Conservation (phyloP, 2,329 filamentous ascomycete genomes). For the Grosmannia serpens region DNA sequence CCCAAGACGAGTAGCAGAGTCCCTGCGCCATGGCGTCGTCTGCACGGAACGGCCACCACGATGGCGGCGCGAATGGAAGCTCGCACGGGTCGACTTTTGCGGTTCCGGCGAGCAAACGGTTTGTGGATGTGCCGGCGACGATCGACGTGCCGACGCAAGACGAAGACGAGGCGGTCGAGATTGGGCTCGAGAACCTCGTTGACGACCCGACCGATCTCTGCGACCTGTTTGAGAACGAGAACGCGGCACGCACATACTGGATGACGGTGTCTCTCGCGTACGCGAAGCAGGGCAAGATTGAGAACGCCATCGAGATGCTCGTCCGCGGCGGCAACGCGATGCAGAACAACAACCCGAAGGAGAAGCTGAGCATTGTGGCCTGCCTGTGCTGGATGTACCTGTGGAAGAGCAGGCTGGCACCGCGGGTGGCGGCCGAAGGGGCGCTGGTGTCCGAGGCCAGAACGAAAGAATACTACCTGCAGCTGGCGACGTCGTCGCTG, state of each 20-base stretch:
- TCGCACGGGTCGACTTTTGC: slow-evolving; percentile 13
- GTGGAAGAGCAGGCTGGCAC: slow-evolving; percentile 75
- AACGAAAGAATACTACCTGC: slow-evolving; percentile 88
- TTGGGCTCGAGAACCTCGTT: slow-evolving; percentile 79
- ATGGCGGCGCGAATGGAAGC: slow-evolving; percentile 28
- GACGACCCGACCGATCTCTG: slow-evolving; percentile 94
- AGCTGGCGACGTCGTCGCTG: slow-evolving; percentile 77
- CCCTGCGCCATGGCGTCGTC: slow-evolving; percentile 24
- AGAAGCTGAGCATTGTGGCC: slow-evolving; percentile 74
- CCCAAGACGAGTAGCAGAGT: neutral
- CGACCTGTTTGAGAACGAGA: slow-evolving; percentile 87
- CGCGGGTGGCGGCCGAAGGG: slow-evolving; percentile 49
- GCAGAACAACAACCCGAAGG: slow-evolving; percentile 60
- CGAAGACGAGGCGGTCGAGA: slow-evolving; percentile 72
- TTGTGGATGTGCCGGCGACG: slow-evolving; percentile 51
- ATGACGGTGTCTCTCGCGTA: slow-evolving; percentile 96
- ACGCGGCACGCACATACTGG: slow-evolving; percentile 86
- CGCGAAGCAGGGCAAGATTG: slow-evolving; percentile 87
- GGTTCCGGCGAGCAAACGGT: slow-evolving; percentile 40
- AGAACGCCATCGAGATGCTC: slow-evolving; percentile 66
- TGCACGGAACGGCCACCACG: slow-evolving; percentile 30
- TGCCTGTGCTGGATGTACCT: slow-evolving; percentile 87
- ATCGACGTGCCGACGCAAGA: slow-evolving; percentile 58
- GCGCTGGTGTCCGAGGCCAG: slow-evolving; percentile 58
- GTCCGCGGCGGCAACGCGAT: slow-evolving; percentile 63